Conservation (phyloP, 176 grass and related monocot genomes). For the Carex cristatella region DNA sequence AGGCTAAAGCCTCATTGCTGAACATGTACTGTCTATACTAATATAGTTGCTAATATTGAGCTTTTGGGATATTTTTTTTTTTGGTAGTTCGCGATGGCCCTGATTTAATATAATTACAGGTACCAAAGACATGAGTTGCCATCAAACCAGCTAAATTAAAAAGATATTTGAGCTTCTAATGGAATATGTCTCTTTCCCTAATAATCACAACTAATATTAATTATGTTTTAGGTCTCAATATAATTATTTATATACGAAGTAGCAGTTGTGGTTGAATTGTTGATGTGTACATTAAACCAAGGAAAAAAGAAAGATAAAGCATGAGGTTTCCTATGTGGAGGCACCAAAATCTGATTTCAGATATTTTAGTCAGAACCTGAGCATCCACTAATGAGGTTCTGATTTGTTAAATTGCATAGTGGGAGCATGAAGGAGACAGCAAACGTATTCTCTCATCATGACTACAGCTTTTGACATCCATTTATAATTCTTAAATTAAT, state of each 20-base stretch:
- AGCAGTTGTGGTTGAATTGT: constrained; percentile 14
- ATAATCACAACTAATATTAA: not conserved
- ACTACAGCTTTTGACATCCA: constrained; percentile 10
- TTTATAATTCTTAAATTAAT: constrained; percentile 19
- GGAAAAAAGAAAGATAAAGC: not conserved
- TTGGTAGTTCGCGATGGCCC: no score
- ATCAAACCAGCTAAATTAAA: not conserved
- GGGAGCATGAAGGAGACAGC: constrained; percentile 18
- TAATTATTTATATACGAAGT: not conserved
- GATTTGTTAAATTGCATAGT: constrained; percentile 5
- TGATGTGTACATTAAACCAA: not conserved
- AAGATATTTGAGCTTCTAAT: not conserved
- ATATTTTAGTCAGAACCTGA: constrained; percentile 13
- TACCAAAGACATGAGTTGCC: not conserved
- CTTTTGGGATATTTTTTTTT: not conserved
- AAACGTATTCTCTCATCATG: constrained; percentile 20
- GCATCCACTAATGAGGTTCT: not conserved
- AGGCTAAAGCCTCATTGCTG: no score
- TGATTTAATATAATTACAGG: not conserved
- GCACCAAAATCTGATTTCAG: constrained; percentile 22
- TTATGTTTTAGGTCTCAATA: not conserved
- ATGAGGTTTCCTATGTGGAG: constrained; percentile 25
- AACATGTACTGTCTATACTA: not conserved
- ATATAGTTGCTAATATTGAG: not conserved
- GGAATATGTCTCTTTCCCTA: not conserved